Percentiles rank a stretch among this genome's conserved stretches.
phyloP scores from a whole-genome alignment of 768 basidiomycete species.

The Wakefieldia striispora region DNA sequence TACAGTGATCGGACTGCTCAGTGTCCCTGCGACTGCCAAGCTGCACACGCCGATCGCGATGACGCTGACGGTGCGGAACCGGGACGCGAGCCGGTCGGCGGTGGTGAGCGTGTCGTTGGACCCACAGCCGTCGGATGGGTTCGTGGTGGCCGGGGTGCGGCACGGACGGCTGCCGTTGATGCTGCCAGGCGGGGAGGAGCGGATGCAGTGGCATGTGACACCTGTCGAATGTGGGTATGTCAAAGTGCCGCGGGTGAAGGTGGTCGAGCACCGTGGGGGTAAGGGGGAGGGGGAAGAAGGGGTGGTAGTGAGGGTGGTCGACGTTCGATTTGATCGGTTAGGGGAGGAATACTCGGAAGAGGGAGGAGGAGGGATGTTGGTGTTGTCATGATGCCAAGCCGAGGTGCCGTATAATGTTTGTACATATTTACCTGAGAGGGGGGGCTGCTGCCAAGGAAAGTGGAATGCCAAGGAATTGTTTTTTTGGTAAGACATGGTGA shows the following conservation, averaged over 20 bases:
- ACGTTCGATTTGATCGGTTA: constrained; percentile 42
- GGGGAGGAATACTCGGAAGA: too few relatives aligned
- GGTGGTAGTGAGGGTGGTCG: constrained; percentile 53
- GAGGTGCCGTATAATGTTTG: too few relatives aligned
- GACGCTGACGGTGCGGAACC: constrained; percentile 61
- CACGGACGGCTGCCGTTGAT: constrained; percentile 66
- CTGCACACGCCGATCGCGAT: constrained; percentile 63
- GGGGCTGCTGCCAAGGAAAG: background rate
- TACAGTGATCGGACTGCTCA: constrained; percentile 64
- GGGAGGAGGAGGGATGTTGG: too few relatives aligned
- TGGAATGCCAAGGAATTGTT: too few relatives aligned
- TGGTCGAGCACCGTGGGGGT: constrained; percentile 49
- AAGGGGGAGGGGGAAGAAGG: constrained; percentile 36
- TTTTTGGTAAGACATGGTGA: too few relatives aligned
- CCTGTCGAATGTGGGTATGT: constrained; percentile 75
- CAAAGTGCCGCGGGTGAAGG: constrained; percentile 58
- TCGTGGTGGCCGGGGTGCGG: constrained; percentile 77
- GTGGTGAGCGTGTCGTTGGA: constrained; percentile 74
- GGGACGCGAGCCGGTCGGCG: constrained; percentile 60
- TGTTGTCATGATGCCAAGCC: too few relatives aligned
- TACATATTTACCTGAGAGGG: background rate
- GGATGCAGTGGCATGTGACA: constrained; percentile 63
- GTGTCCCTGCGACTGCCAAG: constrained; percentile 57
- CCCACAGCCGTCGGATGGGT: constrained; percentile 62
- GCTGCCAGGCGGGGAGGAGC: constrained; percentile 70